A percentile compares a stretch with the other conserved stretches of the same genome.
Evolutionary conservation across 306 rosid species (phyloP).

Genomic region (Malus orientalis): DNA sequence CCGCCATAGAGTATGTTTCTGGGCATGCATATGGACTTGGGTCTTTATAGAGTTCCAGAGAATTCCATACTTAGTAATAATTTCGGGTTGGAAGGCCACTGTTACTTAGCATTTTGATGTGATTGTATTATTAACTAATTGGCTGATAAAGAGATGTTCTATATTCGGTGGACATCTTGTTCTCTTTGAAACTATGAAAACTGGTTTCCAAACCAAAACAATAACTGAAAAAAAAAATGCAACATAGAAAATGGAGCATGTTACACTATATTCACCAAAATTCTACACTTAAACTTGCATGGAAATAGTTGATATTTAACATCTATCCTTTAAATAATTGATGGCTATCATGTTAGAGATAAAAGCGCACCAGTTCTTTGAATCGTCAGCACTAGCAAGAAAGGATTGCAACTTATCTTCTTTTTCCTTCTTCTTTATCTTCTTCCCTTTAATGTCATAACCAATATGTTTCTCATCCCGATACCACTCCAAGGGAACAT

Average conservation of each 20-base stretch:
- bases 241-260: not conserved
- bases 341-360: not conserved
- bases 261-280: not conserved
- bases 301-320: not conserved
- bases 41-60: not conserved
- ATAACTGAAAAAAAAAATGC: not conserved
- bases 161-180: not conserved
- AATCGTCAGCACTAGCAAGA: conserved; percentile 74
- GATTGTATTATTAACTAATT: not conserved
- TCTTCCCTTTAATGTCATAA: conserved; percentile 75
- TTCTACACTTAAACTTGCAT: not conserved
- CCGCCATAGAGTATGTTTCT: not conserved
- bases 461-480: conserved; percentile 85
- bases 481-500: conserved; percentile 84
- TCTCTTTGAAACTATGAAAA: not conserved
- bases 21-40: not conserved
- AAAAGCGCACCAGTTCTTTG: conserved; percentile 65
- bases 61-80: not conserved
- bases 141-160: too few relatives aligned
- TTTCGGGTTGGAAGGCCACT: not conserved
- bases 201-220: not conserved
- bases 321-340: not conserved
- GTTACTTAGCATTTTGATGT: not conserved
- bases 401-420: conserved; percentile 69
- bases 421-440: conserved; percentile 66